Percentiles rank a stretch among this genome's conserved stretches.
Conservation (phyloP, 257 asterid genomes). For the Solanum chmielewskii region DNA sequence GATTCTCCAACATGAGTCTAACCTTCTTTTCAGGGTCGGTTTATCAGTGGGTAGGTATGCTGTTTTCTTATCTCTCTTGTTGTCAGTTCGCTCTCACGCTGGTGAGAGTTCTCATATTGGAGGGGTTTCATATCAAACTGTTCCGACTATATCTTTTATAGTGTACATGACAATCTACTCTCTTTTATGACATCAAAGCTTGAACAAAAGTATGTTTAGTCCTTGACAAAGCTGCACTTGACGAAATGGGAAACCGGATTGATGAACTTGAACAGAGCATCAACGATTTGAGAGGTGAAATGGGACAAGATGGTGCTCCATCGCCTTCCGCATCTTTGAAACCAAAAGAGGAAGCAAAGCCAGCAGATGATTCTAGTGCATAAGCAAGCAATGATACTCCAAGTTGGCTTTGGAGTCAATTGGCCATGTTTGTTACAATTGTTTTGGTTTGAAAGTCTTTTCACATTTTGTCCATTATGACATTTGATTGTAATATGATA, state of each 20-base stretch:
- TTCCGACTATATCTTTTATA: not conserved
- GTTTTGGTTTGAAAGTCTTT: not conserved
- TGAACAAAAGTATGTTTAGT: not conserved
- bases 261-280: slow-evolving; percentile 87
- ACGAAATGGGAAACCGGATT: slow-evolving; percentile 87
- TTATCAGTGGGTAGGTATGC: not conserved
- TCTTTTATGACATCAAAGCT: not conserved
- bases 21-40: not conserved
- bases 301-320: slow-evolving; percentile 83
- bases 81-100: not conserved
- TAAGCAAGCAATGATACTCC: not conserved
- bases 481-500: not conserved
- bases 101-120: not conserved
- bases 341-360: slow-evolving; percentile 39
- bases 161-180: not conserved
- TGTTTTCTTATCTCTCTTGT: not conserved
- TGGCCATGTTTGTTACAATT: not conserved
- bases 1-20: not conserved
- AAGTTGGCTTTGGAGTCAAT: not conserved
- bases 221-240: slow-evolving; percentile 57
- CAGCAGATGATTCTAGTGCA: slow-evolving; percentile 38
- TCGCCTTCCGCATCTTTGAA: slow-evolving; percentile 54
- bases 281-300: slow-evolving; percentile 71
- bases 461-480: not conserved
- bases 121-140: not conserved